These are phyloP conservation scores for Scedosporium minutisporum DNA, from an alignment of 2,329 filamentous ascomycete species.

Conservation along the genomic window DNA sequence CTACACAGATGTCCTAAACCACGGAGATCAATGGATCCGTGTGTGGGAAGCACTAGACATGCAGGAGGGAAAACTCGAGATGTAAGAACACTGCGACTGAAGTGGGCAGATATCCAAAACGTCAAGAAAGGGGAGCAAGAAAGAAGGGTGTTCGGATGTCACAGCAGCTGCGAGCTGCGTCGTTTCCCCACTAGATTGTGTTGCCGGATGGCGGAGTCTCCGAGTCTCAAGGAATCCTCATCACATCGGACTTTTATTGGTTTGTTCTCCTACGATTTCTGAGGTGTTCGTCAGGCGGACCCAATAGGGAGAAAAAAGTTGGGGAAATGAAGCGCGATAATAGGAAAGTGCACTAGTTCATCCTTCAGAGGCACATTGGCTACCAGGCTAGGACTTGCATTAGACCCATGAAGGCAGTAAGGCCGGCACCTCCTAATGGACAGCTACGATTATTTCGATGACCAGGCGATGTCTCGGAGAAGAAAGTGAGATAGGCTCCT, in stretches of 20 bases:
- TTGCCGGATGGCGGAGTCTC: neutral
- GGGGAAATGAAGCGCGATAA: too few species aligned
- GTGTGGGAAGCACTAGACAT: neutral
- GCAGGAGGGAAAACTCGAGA: neutral
- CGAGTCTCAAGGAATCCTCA: neutral
- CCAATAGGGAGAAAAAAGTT: neutral
- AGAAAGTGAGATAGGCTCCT: too few species aligned
- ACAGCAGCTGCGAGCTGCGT: neutral
- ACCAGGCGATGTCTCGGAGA: neutral
- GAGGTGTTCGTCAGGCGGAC: neutral
- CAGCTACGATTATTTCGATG: neutral
- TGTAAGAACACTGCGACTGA: neutral
- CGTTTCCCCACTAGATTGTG: neutral
- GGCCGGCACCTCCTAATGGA: neutral
- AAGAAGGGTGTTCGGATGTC: neutral
- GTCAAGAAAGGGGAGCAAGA: neutral
- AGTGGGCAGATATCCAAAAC: neutral
- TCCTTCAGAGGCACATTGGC: too few species aligned
- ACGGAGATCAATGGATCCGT: neutral
- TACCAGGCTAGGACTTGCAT: too few species aligned
- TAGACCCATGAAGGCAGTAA: neutral
- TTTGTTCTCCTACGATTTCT: neutral
- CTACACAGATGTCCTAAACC: neutral
- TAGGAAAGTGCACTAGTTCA: too few species aligned
- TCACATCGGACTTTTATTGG: neutral